Conservation (phyloP, 805 yeast species). For the Kodamaea fukazawae region DNA sequence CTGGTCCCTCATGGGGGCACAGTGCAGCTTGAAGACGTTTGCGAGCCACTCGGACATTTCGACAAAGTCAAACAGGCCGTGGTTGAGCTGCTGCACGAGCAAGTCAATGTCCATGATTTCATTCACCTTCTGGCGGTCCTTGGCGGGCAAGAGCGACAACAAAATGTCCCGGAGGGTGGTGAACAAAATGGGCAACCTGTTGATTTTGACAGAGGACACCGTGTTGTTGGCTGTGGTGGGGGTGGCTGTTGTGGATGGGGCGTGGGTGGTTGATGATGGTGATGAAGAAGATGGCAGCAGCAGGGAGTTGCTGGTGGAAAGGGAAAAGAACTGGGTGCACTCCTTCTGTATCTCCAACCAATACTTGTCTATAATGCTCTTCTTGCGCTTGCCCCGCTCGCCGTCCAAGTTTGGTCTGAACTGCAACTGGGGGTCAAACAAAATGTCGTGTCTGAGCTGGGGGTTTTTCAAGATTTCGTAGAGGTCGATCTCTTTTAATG, state of each 20-base stretch:
- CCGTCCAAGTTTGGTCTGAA: constrained; percentile 90
- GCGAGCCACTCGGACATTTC: constrained; percentile 73
- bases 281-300: too few relatives aligned
- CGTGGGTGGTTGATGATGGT: not conserved
- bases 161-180: constrained; percentile 76
- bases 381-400: constrained; percentile 81
- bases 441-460: constrained; percentile 86
- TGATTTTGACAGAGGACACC: constrained; percentile 23
- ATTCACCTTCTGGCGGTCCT: constrained; percentile 64
- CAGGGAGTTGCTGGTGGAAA: too few relatives aligned
- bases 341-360: constrained; percentile 78
- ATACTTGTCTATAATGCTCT: constrained; percentile 70
- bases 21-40: constrained; percentile 76
- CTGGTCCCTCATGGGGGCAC: constrained; percentile 93
- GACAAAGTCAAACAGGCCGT: constrained; percentile 70
- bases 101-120: constrained; percentile 76
- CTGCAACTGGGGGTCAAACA: constrained; percentile 88
- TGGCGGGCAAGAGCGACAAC: constrained; percentile 69
- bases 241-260: constrained; percentile 8
- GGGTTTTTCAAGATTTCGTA: constrained; percentile 89
- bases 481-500: constrained; percentile 80
- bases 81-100: constrained; percentile 68
- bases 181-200: constrained; percentile 66
- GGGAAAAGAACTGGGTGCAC: constrained; percentile 44
- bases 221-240: constrained; percentile 14